Conservation (phyloP, 1,139 yeast species). For the Suhomyces terraborum region DNA sequence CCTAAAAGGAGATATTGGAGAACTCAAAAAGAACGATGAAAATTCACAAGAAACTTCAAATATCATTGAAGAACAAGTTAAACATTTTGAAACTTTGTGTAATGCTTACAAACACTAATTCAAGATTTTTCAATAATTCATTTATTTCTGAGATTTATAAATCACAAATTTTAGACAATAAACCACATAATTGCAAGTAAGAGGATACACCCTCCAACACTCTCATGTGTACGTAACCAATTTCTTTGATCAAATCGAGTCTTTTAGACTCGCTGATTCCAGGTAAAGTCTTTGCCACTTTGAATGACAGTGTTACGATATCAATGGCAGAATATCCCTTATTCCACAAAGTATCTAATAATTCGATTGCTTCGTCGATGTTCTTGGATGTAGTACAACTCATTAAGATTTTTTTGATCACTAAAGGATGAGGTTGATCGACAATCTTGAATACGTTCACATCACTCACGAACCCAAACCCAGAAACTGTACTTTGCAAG, state of each 20-base stretch:
- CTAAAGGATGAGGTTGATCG: slow-evolving; percentile 94
- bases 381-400: slow-evolving; percentile 50
- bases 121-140: neutral
- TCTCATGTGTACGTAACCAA: slow-evolving; percentile 90
- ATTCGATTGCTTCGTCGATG: slow-evolving; percentile 69
- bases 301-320: slow-evolving; percentile 85
- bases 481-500: slow-evolving; percentile 90
- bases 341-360: slow-evolving; percentile 72
- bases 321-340: slow-evolving; percentile 95
- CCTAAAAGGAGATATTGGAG: slow-evolving; percentile 49
- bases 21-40: slow-evolving; percentile 36
- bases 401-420: slow-evolving; percentile 70
- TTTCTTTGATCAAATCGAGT: slow-evolving; percentile 76
- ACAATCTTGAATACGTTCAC: slow-evolving; percentile 93
- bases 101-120: slow-evolving; percentile 51
- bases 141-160: slow-evolving; percentile 4
- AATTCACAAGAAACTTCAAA: slow-evolving; percentile 36
- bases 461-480: slow-evolving; percentile 86
- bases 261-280: slow-evolving; percentile 67
- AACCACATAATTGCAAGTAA: slow-evolving; percentile 80
- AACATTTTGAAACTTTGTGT: slow-evolving; percentile 62
- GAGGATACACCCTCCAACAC: slow-evolving; percentile 92
- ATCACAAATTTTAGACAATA: slow-evolving; percentile 65
- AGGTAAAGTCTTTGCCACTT: slow-evolving; percentile 76
- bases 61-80: slow-evolving; percentile 56